These are phyloP conservation scores for Fusarium penzigii DNA, from an alignment of 2,329 filamentous ascomycete genomes.

Conservation along the genomic window DNA sequence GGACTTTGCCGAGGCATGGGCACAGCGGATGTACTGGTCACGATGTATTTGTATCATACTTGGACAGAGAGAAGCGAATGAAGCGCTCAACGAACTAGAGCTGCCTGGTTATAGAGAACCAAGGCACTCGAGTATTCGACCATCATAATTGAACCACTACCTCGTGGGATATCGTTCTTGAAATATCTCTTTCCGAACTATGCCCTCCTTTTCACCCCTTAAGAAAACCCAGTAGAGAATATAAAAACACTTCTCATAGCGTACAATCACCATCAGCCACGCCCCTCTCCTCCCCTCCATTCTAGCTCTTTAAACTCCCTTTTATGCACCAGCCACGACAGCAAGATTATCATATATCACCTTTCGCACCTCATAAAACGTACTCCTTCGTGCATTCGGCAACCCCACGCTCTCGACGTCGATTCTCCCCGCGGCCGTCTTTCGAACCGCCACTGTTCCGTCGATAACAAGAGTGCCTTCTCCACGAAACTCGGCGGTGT, in stretches of 20 bases:
- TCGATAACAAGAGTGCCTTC: conserved; percentile 92
- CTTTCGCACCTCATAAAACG: conserved; percentile 83
- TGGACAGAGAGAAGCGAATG: too few species aligned
- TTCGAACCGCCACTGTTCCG: conserved; percentile 82
- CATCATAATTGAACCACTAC: too few species aligned
- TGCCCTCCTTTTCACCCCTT: too few species aligned
- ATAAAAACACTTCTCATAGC: conserved; percentile 9
- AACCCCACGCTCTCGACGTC: conserved; percentile 78
- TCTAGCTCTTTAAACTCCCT: not conserved
- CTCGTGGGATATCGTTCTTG: too few species aligned
- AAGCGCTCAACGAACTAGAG: too few species aligned
- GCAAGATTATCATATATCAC: conserved; percentile 94
- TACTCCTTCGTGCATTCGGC: conserved; percentile 49
- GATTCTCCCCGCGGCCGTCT: conserved; percentile 82
- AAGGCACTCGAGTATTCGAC: too few species aligned
- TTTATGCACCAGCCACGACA: conserved; percentile 74
- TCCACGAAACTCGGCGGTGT: conserved; percentile 88
- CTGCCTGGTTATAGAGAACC: too few species aligned
- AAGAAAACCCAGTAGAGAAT: too few species aligned
- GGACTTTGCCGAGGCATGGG: not conserved
- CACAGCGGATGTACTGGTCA: not conserved
- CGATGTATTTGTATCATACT: too few species aligned
- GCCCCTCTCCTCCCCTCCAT: not conserved
- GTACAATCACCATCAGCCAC: conserved; percentile 4
- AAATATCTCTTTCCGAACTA: too few species aligned